Evolutionary conservation across 768 basidiomycete species (phyloP).

Genomic region (Fibroporia radiculosa): DNA sequence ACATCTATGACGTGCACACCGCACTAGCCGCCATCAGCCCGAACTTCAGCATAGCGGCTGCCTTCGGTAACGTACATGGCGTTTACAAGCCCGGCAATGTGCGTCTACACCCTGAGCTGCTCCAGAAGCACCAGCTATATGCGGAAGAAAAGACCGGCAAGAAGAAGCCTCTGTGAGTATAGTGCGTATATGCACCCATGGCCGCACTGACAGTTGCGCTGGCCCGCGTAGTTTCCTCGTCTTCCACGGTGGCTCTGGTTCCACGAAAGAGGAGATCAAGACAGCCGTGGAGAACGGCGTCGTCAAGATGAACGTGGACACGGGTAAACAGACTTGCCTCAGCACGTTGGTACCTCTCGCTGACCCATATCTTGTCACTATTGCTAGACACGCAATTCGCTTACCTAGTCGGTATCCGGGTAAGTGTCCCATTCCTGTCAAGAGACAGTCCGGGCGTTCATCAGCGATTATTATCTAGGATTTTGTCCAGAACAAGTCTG

Average conservation of each 20-base stretch:
- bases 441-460: not conserved
- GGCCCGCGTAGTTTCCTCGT: slow-evolving; percentile 71
- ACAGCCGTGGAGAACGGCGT: slow-evolving; percentile 89
- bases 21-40: slow-evolving; percentile 80
- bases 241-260: slow-evolving; percentile 99
- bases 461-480: slow-evolving; percentile 47
- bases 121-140: slow-evolving; percentile 84
- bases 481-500: slow-evolving; percentile 80
- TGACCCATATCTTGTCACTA: slow-evolving; percentile 2
- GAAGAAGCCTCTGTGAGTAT: slow-evolving; percentile 76
- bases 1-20: slow-evolving; percentile 85
- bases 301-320: slow-evolving; percentile 99
- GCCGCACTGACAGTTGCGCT: not conserved
- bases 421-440: slow-evolving; percentile 23
- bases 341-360: not conserved
- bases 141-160: slow-evolving; percentile 58
- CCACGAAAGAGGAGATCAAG: slow-evolving; percentile 90
- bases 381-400: slow-evolving; percentile 88
- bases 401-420: slow-evolving; percentile 80
- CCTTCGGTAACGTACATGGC: slow-evolving; percentile 98
- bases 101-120: slow-evolving; percentile 81
- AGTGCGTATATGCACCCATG: not conserved
- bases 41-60: slow-evolving; percentile 97
- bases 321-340: slow-evolving; percentile 35
- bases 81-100: slow-evolving; percentile 99